Percentiles rank a stretch among this genome's conserved stretches.
phyloP scores from a whole-genome alignment of 2,329 filamentous ascomycete genomes.

The Hypomyces perniciosus region DNA sequence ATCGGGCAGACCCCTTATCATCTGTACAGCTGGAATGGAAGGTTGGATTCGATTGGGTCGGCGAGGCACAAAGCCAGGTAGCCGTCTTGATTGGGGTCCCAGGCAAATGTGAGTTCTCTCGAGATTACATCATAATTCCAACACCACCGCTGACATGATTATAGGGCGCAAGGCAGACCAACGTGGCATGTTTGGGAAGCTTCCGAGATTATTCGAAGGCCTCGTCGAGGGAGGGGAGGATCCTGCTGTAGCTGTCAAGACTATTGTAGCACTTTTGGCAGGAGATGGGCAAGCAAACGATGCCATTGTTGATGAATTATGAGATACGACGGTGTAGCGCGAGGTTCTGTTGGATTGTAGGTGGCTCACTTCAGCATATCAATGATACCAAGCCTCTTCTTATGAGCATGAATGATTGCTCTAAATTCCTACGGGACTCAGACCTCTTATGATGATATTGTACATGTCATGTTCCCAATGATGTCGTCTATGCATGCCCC shows the following conservation, averaged over 20 bases:
- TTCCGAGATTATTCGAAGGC: slow-evolving; percentile 55
- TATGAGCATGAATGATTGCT: not conserved
- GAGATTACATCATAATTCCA: not conserved
- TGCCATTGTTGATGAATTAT: slow-evolving; percentile 1
- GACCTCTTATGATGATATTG: slow-evolving; percentile 6
- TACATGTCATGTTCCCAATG: slow-evolving; percentile 5
- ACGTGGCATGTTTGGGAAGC: slow-evolving; percentile 47
- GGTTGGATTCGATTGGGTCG: slow-evolving; percentile 66
- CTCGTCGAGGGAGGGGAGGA: slow-evolving; percentile 51
- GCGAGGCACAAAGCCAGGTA: slow-evolving; percentile 58
- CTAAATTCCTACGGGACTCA: slow-evolving; percentile 1
- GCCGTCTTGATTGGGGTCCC: slow-evolving; percentile 51
- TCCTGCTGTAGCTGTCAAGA: slow-evolving; percentile 50
- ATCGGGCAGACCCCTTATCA: slow-evolving; percentile 30
- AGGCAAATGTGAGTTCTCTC: slow-evolving; percentile 51
- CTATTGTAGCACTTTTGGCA: slow-evolving; percentile 53
- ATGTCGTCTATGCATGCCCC: slow-evolving; percentile 1
- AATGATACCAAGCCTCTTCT: not conserved
- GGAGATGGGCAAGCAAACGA: slow-evolving; percentile 30
- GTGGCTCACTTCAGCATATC: not conserved
- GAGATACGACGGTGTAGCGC: slow-evolving; percentile 13
- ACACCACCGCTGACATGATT: slow-evolving; percentile 14
- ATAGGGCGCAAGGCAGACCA: slow-evolving; percentile 57
- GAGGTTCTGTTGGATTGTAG: not conserved
- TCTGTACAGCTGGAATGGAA: slow-evolving; percentile 54